Percentiles rank a stretch among this genome's conserved stretches.
These are phyloP conservation scores for Lycium barbarum DNA, from an alignment of 257 asterid species.

Conservation along the genomic window DNA sequence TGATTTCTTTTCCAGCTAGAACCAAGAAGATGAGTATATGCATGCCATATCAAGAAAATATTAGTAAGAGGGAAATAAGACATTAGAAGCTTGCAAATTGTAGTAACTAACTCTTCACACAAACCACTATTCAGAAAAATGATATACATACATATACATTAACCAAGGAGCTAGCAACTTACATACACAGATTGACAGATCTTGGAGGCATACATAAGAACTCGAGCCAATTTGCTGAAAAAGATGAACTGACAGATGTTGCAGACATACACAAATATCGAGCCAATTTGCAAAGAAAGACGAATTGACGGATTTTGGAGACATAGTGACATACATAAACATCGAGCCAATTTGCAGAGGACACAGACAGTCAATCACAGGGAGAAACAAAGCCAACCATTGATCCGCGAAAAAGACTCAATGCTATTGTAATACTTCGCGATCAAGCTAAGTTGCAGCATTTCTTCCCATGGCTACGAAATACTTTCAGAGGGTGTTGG, in stretches of 20 bases:
- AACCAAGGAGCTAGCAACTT: neutral
- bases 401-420: neutral
- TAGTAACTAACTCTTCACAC: neutral
- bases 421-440: neutral
- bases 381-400: neutral
- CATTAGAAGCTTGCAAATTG: neutral
- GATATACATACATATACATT: neutral
- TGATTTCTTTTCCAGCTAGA: neutral
- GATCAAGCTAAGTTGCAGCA: slow-evolving; percentile 30
- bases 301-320: neutral
- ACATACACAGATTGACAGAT: neutral
- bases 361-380: neutral
- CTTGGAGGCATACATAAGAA: neutral
- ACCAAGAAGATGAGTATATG: neutral
- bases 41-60: neutral
- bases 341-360: neutral
- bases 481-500: neutral
- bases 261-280: neutral
- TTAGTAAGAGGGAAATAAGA: too few species aligned
- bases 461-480: neutral
- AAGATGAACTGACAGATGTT: neutral
- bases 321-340: neutral
- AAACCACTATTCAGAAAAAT: neutral
- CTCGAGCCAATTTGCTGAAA: neutral
- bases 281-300: neutral